Evolutionary conservation across 2,329 filamentous ascomycete species (phyloP), one percentile per base, ranked within the genome.

Genomic region (Anthostomella pinea): DNA sequence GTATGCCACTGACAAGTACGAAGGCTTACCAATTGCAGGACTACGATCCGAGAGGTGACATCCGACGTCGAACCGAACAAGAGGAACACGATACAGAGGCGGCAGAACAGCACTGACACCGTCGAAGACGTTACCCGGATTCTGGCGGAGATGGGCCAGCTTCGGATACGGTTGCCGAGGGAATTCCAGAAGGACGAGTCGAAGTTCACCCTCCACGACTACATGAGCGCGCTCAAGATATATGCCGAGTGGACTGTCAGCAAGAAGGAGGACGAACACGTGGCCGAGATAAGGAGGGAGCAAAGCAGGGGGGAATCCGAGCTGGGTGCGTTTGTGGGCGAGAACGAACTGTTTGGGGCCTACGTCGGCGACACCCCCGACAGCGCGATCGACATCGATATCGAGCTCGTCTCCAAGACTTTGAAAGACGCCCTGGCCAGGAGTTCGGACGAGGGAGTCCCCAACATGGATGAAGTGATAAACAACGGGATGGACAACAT

Each of bases 141-240:
- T 5, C 46, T 64, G 6, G 55, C 57, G 11, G 57, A 62, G 30
- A 62, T 68, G 48, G 51, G 52, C 32, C 51, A 59, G 14, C 41
- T 65, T 6, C 53, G 57, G 8, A 44, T 49, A 13, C 50, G 54
- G 14, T 32, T 66, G 5, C 54, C 60, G n/a, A 39, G 48, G n/a
- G 60, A 64, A 21, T 55, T 87, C 57, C 81, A 79, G 53, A 75
- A 75, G 43, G 80, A 78, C 60, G 75, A 81, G n/a, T 80, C 83
- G 36, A 79, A 86, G 43, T 78, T 80, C 2, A 78, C 73, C 3
- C 76, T 81, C n/a, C 81, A 82, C 39, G 82, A 76, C 15, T 81
- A 85, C 43, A 72, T 83, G 42, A 83, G 85, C 54, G 77, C 82
- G 0, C 73, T 89, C 5, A 83, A 83, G 6, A 77, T 81, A 47